Evolutionary conservation across 192 early-diverging fungal genomes (phyloP), one percentile per base, ranked within the genome.

Genomic region (Coemansia sp.): DNA sequence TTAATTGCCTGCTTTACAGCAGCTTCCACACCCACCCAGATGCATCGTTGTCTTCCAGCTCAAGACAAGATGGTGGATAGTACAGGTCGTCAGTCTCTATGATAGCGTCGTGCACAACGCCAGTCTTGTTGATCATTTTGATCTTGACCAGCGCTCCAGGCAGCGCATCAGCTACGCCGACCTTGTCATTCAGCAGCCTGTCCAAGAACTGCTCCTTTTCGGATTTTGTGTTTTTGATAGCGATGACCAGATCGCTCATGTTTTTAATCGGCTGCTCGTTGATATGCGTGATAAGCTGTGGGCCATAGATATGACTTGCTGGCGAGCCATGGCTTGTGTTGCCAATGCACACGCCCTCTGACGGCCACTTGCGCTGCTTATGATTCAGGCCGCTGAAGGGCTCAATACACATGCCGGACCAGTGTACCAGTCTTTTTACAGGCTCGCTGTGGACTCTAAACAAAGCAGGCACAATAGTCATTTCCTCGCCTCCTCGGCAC

Each of bases 401-500:
- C 15, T 59, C 52, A 9, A 71, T 56, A 18, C 54, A 56, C 54
- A 64, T 64, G 32, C 70, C 70, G 6, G 53, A 18, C 70, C 70
- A 71, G 15, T 54, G 6, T 5, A 64, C 70, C 34, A 71, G 34
- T 6, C 33, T 48, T 6, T 28, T 57, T 6, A 41, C 20, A 15
- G 28, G 22, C 9, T 57, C 52, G 37, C 20, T 28, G n/a, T 15
- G 6, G 22, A 54, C 20, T 28, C 11, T 15, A 12, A 37, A 15
- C 18, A 64, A 41, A 15, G 48, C 28, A 17, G 63, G 62, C 41
- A n/a, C 52, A 11, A 71, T 8, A 6, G 34, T 15, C 5, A 60
- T 12, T 17, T 62, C 54, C 15, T 43, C 37, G 17, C 64, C 55
- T 7, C 36, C 70, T 1, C 70, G 70, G 5, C 62, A 56, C 3